A percentile compares a stretch with the other conserved stretches of the same genome.
Evolutionary conservation across 352 stramenopile genomes (phyloP).

Genomic region (Phytophthora hybrid): DNA sequence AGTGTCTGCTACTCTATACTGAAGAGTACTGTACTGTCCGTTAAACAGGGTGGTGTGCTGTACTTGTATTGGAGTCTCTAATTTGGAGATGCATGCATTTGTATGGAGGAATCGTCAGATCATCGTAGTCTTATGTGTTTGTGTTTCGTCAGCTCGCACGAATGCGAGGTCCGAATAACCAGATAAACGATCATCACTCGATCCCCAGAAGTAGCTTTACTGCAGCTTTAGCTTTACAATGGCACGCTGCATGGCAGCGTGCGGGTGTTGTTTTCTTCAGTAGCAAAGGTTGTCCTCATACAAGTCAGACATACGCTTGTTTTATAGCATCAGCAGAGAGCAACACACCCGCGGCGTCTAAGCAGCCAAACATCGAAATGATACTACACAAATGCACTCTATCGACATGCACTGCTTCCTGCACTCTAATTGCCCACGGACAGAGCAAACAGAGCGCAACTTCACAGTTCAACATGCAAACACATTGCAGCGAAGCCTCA

Average conservation of each 20-base stretch:
- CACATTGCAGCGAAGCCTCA: conserved; percentile 64
- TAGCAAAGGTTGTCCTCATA: conserved; percentile 69
- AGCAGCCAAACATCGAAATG: not conserved
- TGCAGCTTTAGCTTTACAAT: too few relatives aligned
- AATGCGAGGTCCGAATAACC: conserved; percentile 63
- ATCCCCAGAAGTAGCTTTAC: conserved; percentile 18
- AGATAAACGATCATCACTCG: conserved; percentile 77
- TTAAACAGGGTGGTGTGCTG: too few relatives aligned
- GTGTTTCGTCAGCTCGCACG: conserved; percentile 71
- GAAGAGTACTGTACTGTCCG: too few relatives aligned
- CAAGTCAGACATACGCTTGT: conserved; percentile 91
- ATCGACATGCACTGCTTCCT: not conserved
- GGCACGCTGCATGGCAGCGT: too few relatives aligned
- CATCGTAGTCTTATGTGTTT: conserved; percentile 90
- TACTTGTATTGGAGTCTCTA: too few relatives aligned
- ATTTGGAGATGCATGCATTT: not conserved
- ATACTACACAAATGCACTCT: not conserved
- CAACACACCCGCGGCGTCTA: conserved; percentile 9
- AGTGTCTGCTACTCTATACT: not conserved
- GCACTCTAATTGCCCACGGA: not conserved
- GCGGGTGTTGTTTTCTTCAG: conserved; percentile 53
- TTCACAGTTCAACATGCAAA: conserved; percentile 17
- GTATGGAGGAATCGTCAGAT: conserved; percentile 64
- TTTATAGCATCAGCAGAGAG: conserved; percentile 71
- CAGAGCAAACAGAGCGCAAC: not conserved